Evolutionary conservation across 2,329 filamentous ascomycete genomes (phyloP).

Genomic region (Colletotrichum simmondsii): DNA sequence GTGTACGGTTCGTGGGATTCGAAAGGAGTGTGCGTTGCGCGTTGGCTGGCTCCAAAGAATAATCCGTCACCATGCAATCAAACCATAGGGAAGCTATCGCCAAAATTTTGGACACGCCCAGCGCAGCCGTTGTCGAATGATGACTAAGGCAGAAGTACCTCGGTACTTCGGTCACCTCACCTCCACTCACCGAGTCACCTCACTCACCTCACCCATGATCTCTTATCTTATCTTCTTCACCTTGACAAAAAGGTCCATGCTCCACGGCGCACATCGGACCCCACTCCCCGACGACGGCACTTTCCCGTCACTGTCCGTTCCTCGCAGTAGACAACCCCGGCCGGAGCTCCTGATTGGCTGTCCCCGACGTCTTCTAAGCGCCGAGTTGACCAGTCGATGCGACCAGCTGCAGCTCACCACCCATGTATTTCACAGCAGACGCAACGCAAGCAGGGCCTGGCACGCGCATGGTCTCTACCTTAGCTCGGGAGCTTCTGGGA

Average conservation of each 20-base stretch:
- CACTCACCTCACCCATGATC: no score
- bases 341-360: constrained; percentile 26
- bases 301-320: neutral
- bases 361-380: constrained; percentile 34
- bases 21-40: constrained; percentile 11
- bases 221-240: no score
- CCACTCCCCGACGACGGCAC: constrained; percentile 3
- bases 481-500: neutral
- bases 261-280: neutral
- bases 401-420: constrained; percentile 33
- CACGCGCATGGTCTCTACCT: neutral
- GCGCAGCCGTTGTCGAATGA: constrained; percentile 15
- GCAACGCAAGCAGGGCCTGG: constrained; percentile 1
- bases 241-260: neutral
- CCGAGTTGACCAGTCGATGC: constrained; percentile 35
- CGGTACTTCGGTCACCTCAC: neutral
- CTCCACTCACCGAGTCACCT: no score
- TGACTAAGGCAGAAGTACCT: constrained; percentile 18
- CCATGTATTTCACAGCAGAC: constrained; percentile 22
- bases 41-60: constrained; percentile 7
- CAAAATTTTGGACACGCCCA: constrained; percentile 31
- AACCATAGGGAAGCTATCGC: constrained; percentile 32
- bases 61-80: constrained; percentile 14
- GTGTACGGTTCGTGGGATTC: no score
- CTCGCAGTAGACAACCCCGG: neutral